Evolutionary conservation across 163 green algal genomes (phyloP).

Genomic region (Picocystis sp.): DNA sequence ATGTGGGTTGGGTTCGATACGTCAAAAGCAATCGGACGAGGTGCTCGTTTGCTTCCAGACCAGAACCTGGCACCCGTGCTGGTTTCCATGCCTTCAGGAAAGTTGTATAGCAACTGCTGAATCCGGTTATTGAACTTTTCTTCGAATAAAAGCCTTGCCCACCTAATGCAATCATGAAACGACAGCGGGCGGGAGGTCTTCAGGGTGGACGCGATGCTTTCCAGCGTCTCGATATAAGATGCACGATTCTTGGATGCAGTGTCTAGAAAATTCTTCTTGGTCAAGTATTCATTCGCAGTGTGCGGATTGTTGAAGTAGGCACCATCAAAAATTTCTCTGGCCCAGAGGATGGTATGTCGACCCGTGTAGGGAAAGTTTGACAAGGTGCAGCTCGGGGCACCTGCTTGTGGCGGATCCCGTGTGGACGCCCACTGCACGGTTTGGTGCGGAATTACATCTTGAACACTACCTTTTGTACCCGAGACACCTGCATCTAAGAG

Average conservation of each 20-base stretch:
- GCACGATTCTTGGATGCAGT: constrained; percentile 9
- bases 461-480: constrained; percentile 16
- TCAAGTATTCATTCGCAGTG: constrained; percentile 20
- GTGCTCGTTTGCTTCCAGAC: constrained; percentile 20
- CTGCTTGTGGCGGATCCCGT: constrained; percentile 15
- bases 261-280: constrained; percentile 12
- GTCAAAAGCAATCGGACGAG: constrained; percentile 18
- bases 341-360: constrained; percentile 17
- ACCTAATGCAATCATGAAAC: constrained; percentile 18
- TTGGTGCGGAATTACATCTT: constrained; percentile 19
- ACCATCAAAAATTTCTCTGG: constrained; percentile 15
- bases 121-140: constrained; percentile 23
- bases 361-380: constrained; percentile 19
- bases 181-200: constrained; percentile 13
- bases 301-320: constrained; percentile 17
- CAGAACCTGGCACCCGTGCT: constrained; percentile 17
- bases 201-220: constrained; percentile 16
- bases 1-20: constrained; percentile 13
- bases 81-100: constrained; percentile 19
- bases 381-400: constrained; percentile 15
- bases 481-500: constrained; percentile 17
- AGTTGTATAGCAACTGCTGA: constrained; percentile 24
- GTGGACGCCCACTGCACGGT: constrained; percentile 18
- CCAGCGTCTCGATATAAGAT: constrained; percentile 7
- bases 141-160: constrained; percentile 21